Conservation (phyloP, 2,329 filamentous ascomycete species). For the Neurospora crassa region DNA sequence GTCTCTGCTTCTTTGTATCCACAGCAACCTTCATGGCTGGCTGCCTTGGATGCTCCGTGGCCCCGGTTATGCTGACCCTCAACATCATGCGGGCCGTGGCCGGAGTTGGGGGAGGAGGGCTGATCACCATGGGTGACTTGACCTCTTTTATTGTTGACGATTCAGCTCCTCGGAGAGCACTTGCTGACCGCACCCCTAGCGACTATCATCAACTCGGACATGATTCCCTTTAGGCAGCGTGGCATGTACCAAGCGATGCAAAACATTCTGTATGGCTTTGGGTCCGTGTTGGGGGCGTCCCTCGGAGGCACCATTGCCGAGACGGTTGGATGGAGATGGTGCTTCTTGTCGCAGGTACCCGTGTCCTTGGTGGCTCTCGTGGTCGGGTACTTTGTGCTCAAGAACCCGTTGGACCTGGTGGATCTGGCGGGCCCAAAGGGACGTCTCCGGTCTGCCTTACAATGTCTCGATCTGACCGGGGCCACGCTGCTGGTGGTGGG, state of each 20-base stretch:
- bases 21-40: constrained; percentile 52
- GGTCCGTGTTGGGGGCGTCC: constrained; percentile 50
- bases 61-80: constrained; percentile 46
- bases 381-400: constrained; percentile 41
- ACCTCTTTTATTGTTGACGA: not conserved
- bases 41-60: constrained; percentile 54
- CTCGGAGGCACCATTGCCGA: constrained; percentile 56
- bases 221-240: constrained; percentile 44
- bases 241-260: constrained; percentile 52
- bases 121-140: constrained; percentile 56
- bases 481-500: constrained; percentile 46
- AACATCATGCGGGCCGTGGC: constrained; percentile 55
- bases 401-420: constrained; percentile 26
- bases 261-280: constrained; percentile 51
- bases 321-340: constrained; percentile 58
- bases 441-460: constrained; percentile 33
- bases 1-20: constrained; percentile 51
- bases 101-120: constrained; percentile 56
- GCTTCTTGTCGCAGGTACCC: constrained; percentile 52
- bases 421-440: constrained; percentile 15
- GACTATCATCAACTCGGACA: constrained; percentile 51
- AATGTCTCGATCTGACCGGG: constrained; percentile 47
- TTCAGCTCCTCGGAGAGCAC: not conserved
- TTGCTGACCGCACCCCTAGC: constrained; percentile 22
- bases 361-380: constrained; percentile 42